These are phyloP conservation scores for Cyclotella cryptica DNA, from an alignment of 108 stramenopile species.

Conservation along the genomic window DNA sequence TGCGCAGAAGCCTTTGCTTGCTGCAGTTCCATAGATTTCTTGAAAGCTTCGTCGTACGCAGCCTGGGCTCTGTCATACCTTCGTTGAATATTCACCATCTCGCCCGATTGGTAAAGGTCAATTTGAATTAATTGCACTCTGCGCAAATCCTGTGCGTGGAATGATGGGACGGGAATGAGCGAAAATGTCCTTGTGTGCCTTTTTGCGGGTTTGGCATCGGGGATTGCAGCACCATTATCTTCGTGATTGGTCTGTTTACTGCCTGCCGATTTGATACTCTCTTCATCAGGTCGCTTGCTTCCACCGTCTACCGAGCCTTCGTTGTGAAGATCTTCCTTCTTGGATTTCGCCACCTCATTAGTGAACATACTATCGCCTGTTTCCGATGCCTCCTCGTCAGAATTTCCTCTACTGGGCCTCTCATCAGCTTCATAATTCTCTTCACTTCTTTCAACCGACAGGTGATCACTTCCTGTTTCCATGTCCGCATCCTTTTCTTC, in stretches of 20 bases:
- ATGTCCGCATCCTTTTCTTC: no score
- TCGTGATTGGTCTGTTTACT: conserved; percentile 19
- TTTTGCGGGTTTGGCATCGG: conserved; percentile 13
- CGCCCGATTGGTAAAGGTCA: conserved; percentile 29
- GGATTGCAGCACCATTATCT: conserved; percentile 1
- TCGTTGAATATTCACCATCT: conserved; percentile 13
- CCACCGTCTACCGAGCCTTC: conserved; percentile 19
- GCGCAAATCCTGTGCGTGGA: conserved; percentile 70
- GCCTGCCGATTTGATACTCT: conserved; percentile 14
- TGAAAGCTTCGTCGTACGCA: conserved; percentile 33
- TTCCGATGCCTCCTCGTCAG: no score
- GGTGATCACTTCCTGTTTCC: no score
- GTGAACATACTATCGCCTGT: not conserved
- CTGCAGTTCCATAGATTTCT: conserved; percentile 37
- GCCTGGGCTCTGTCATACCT: conserved; percentile 10
- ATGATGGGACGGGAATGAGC: conserved; percentile 71
- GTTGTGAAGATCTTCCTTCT: conserved; percentile 7
- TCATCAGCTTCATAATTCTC: no score
- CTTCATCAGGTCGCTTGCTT: conserved; percentile 24
- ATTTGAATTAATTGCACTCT: conserved; percentile 64
- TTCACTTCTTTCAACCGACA: no score
- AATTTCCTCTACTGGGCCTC: no score
- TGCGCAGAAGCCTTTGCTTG: conserved; percentile 1
- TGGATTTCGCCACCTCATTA: not conserved
- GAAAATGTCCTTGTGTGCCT: conserved; percentile 60